Conservation (phyloP, 2,329 filamentous ascomycete species). For the Fusarium succisae region DNA sequence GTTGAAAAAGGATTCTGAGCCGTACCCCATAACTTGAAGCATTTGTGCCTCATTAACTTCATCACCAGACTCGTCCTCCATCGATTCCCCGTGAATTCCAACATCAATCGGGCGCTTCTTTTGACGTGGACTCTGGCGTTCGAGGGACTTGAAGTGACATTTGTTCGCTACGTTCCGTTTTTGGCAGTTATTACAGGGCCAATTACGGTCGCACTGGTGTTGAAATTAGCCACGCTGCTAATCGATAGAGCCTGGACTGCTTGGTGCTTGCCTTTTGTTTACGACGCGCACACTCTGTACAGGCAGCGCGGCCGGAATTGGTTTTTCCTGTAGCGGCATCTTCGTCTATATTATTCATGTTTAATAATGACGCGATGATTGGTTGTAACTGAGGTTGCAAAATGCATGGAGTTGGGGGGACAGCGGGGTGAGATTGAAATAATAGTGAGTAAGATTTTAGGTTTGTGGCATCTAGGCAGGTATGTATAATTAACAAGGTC, state of each 20-base stretch:
- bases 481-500: no score
- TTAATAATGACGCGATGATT: neutral
- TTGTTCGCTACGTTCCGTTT: neutral
- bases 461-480: neutral
- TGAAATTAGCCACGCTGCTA: neutral
- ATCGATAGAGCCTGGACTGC: neutral
- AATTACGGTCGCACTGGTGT: neutral
- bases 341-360: neutral
- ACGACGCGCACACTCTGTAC: neutral
- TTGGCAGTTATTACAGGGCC: neutral
- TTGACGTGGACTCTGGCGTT: neutral
- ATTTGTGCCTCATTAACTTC: neutral
- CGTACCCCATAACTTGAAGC: neutral
- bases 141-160: neutral
- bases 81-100: neutral
- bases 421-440: neutral
- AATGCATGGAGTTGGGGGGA: neutral
- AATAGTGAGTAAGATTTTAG: accelerated
- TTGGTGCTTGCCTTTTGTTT: neutral
- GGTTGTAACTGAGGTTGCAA: neutral
- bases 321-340: neutral
- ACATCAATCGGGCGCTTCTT: neutral
- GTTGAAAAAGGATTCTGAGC: neutral
- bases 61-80: neutral
- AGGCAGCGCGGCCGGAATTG: neutral